Conservation (phyloP, 2,329 filamentous ascomycete genomes). For the Pseudocercospora fuligena region DNA sequence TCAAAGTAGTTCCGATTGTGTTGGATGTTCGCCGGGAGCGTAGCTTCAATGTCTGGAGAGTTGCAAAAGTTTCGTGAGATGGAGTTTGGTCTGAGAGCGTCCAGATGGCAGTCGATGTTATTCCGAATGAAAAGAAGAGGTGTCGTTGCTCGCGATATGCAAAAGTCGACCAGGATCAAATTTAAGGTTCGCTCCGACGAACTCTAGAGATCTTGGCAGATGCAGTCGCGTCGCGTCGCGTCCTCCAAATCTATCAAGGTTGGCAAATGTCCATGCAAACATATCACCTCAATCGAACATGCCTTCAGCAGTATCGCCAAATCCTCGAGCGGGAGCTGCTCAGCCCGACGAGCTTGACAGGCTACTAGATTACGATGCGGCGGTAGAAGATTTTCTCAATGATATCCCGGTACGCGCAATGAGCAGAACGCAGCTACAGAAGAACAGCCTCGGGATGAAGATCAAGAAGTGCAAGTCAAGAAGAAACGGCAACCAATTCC, state of each 20-base stretch:
- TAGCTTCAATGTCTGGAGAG: background rate
- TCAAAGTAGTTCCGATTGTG: background rate
- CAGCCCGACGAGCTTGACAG: constrained; percentile 62
- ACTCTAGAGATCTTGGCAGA: background rate
- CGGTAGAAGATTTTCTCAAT: constrained; percentile 55
- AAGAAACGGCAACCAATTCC: constrained; percentile 78
- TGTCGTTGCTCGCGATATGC: constrained; percentile 2
- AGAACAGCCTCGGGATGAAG: constrained; percentile 64
- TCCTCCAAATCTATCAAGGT: background rate
- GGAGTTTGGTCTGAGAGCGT: background rate
- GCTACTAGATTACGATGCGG: constrained; percentile 77
- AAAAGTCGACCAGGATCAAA: constrained; percentile 8
- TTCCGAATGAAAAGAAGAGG: background rate
- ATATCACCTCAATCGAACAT: constrained; percentile 30
- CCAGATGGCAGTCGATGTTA: background rate
- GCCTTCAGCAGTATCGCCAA: constrained; percentile 37
- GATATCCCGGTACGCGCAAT: constrained; percentile 48
- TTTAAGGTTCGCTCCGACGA: constrained; percentile 1
- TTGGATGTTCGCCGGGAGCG: background rate
- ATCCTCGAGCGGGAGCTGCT: constrained; percentile 24
- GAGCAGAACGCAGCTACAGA: constrained; percentile 51
- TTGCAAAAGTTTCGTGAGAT: background rate
- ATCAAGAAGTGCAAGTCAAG: constrained; percentile 81
- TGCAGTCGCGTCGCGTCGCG: constrained; percentile 11
- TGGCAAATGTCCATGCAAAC: background rate